A percentile compares a stretch with the other conserved stretches of the same genome.
These are phyloP conservation scores for Jaenimonas drosophilae DNA, from an alignment of 208 protist genomes.

Conservation along the genomic window DNA sequence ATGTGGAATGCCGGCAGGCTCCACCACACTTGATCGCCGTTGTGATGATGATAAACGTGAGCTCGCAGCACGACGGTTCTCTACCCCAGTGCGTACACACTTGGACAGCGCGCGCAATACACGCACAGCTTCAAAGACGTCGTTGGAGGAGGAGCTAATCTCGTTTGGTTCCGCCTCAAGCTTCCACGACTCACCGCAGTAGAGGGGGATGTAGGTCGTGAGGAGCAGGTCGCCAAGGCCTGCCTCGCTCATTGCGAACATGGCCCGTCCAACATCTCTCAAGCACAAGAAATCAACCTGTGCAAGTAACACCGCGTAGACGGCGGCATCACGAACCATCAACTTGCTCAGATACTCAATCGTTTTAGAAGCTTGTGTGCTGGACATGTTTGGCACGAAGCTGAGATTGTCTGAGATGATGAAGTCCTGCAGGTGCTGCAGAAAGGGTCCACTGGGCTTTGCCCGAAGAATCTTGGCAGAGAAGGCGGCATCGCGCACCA, in stretches of 20 bases:
- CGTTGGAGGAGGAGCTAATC: conserved; percentile 15
- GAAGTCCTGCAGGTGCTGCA: conserved; percentile 38
- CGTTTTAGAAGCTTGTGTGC: conserved; percentile 63
- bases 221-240: conserved; percentile 42
- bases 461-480: conserved; percentile 49
- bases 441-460: conserved; percentile 30
- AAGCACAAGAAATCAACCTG: conserved; percentile 51
- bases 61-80: conserved; percentile 14
- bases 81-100: conserved; percentile 38
- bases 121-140: conserved; percentile 72
- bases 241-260: conserved; percentile 56
- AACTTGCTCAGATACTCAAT: conserved; percentile 52
- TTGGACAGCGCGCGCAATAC: conserved; percentile 71
- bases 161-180: background rate
- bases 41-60: background rate
- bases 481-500: conserved; percentile 69
- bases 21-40: too few relatives aligned
- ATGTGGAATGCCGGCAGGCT: conserved; percentile 24
- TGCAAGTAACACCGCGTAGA: conserved; percentile 41
- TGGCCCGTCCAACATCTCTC: conserved; percentile 50
- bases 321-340: conserved; percentile 37
- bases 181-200: conserved; percentile 60
- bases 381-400: conserved; percentile 65
- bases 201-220: conserved; percentile 54
- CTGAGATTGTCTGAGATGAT: conserved; percentile 70